A percentile compares a stretch with the other conserved stretches of the same genome.
phyloP scores from a whole-genome alignment of 1,139 yeast genomes.

The Scheffersomyces quercinus region DNA sequence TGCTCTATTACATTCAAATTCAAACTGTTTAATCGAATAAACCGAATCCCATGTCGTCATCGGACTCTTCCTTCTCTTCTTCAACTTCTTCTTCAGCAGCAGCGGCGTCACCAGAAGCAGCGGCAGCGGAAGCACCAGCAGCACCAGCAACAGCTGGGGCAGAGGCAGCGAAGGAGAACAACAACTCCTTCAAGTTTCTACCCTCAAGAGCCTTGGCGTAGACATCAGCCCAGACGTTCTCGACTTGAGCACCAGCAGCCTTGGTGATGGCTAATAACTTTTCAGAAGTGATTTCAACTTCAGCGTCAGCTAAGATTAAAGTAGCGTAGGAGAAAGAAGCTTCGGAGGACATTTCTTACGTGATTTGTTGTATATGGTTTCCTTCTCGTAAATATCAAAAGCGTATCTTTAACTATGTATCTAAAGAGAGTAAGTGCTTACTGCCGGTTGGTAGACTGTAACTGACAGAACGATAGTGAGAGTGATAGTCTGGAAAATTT shows the following conservation, averaged over 20 bases:
- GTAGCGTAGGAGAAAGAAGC: conserved; percentile 87
- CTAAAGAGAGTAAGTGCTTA: no score
- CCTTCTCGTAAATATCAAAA: neutral
- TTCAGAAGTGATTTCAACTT: conserved; percentile 74
- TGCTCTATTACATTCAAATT: neutral
- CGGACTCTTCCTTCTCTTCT: conserved; percentile 56
- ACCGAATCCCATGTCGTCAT: conserved; percentile 84
- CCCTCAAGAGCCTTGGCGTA: conserved; percentile 80
- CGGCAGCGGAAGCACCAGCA: conserved; percentile 58
- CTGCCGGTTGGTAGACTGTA: no score
- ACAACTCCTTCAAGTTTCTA: conserved; percentile 73
- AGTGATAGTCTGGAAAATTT: neutral
- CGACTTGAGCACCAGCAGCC: conserved; percentile 50
- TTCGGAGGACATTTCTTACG: conserved; percentile 66
- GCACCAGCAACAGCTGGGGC: conserved; percentile 69
- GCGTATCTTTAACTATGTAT: no score
- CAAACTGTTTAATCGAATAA: conserved; percentile 62
- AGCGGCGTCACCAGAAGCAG: conserved; percentile 57
- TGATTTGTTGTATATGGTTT: conserved; percentile 2
- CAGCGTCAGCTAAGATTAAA: conserved; percentile 83
- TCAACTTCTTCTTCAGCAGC: conserved; percentile 57
- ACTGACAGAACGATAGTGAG: no score
- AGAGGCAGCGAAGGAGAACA: conserved; percentile 70
- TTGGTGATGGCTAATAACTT: conserved; percentile 67
- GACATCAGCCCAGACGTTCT: conserved; percentile 76